Conservation (phyloP, 148 eudicot genomes). For the Persicaria tinctoria region DNA sequence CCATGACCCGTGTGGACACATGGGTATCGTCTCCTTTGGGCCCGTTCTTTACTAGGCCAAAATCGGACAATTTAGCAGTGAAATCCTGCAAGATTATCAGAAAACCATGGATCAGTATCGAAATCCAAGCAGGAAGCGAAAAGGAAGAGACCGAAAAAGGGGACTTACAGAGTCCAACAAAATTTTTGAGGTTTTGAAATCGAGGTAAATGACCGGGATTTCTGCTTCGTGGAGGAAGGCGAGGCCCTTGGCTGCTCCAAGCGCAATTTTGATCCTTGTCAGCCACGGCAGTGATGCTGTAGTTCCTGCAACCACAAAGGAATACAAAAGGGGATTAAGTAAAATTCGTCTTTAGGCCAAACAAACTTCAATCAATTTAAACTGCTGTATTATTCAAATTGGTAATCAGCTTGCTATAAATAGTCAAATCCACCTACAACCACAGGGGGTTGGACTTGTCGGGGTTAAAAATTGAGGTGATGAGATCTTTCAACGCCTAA, state of each 20-base stretch:
- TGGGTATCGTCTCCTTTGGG: conserved; percentile 21
- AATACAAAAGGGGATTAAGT: too few species aligned
- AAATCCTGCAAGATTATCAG: conserved; percentile 11
- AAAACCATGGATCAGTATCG: neutral
- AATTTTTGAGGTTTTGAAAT: conserved; percentile 92
- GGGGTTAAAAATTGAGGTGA: neutral
- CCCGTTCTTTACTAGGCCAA: conserved; percentile 21
- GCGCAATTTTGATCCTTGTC: conserved; percentile 77
- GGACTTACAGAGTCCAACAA: conserved; percentile 73
- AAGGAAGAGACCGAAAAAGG: neutral
- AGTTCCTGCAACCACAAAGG: conserved; percentile 43
- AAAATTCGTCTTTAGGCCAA: too few species aligned
- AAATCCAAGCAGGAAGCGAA: neutral
- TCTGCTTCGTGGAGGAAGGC: conserved; percentile 87
- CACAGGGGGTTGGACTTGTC: neutral
- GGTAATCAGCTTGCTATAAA: neutral
- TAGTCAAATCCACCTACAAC: neutral
- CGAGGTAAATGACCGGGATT: conserved; percentile 72
- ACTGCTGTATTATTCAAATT: neutral
- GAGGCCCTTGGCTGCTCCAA: too few species aligned
- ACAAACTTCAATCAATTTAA: neutral
- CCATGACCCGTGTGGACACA: conserved; percentile 23
- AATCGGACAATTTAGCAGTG: conserved; percentile 21
- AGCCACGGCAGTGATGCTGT: conserved; percentile 84
- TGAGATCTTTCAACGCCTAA: neutral